Evolutionary conservation across 2,329 filamentous ascomycete genomes (phyloP), one percentile per base, ranked within the genome.

Genomic region (Pseudogymnoascus sp.): DNA sequence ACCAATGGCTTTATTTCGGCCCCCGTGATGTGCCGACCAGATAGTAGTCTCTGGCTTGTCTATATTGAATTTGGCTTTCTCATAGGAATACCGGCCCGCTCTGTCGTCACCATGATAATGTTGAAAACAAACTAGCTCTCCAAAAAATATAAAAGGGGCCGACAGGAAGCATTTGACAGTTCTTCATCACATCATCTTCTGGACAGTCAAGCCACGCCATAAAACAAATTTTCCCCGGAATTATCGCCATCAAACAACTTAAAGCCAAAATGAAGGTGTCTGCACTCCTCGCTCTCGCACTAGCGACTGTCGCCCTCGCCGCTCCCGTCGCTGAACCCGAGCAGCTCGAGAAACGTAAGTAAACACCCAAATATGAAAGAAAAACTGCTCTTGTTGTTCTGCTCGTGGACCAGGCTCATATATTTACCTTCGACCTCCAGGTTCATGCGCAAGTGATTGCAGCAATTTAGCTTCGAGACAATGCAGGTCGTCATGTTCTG

Each of bases 81-180:
- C 49, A 33, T 55, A 55, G 49, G 49, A 55, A 55, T 55, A 55
- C 5, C 49, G 49, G 49, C n/a, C 49, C 49, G 49, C n/a, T 55
- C 8, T 55, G 25, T 14, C 3, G 5, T 7, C 5, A 3, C 49
- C 16, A 19, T n/a, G 5, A 33, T 12, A 33, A 14, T 19, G 8
- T 52, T 22, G 5, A 12, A 19, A 33, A 8, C 9, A 45, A 19
- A 3, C 11, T 14, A 12, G 9, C 9, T 16, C 28, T 19, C 5
- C 25, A 7, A 33, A 55, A 55, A 33, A n/a, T 55, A 55, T 55
- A 55, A 55, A 55, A 55, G 49, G 6, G 22, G 22, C 1, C 3
- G 5, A 5, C 12, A n/a, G 22, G 25, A 55, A 33, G 25, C n/a
- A 30, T 30, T 11, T 52, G 1, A n/a, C 5, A 30, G n/a, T 22